Conservation (phyloP, 75 land plant species). For the Isoetes taiwanensis region DNA sequence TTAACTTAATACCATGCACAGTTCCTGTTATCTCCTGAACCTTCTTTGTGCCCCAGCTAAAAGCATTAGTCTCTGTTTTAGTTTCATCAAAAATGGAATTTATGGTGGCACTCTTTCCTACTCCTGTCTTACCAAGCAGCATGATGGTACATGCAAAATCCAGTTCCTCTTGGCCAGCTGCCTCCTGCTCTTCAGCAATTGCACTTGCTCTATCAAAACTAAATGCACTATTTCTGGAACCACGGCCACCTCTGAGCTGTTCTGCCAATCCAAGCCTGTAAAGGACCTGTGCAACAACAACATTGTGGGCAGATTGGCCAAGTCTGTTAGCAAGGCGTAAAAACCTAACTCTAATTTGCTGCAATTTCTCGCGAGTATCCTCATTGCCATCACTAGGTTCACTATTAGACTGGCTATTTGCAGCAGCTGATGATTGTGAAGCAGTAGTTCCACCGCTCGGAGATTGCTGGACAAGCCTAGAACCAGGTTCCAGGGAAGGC, state of each 20-base stretch:
- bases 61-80: constrained; percentile 12
- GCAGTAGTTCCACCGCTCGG: constrained; percentile 35
- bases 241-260: constrained; percentile 24
- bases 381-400: constrained; percentile 23
- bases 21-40: constrained; percentile 6
- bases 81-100: constrained; percentile 43
- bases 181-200: constrained; percentile 36
- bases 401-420: constrained; percentile 7
- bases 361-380: constrained; percentile 39
- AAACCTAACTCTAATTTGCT: constrained; percentile 41
- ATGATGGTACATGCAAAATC: constrained; percentile 43
- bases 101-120: constrained; percentile 49
- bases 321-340: constrained; percentile 41
- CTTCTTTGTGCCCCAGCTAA: neutral
- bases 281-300: constrained; percentile 41
- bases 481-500: constrained; percentile 39
- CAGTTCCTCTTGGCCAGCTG: constrained; percentile 26
- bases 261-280: constrained; percentile 44
- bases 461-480: constrained; percentile 28
- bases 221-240: constrained; percentile 21
- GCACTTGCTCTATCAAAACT: constrained; percentile 38
- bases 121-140: constrained; percentile 50
- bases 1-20: neutral
- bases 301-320: constrained; percentile 47
- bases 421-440: constrained; percentile 10